Percentiles rank a stretch among this genome's conserved stretches.
Evolutionary conservation across 495 filamentous ascomycete species (phyloP).

Genomic region (Annulohypoxylon maeteangense): DNA sequence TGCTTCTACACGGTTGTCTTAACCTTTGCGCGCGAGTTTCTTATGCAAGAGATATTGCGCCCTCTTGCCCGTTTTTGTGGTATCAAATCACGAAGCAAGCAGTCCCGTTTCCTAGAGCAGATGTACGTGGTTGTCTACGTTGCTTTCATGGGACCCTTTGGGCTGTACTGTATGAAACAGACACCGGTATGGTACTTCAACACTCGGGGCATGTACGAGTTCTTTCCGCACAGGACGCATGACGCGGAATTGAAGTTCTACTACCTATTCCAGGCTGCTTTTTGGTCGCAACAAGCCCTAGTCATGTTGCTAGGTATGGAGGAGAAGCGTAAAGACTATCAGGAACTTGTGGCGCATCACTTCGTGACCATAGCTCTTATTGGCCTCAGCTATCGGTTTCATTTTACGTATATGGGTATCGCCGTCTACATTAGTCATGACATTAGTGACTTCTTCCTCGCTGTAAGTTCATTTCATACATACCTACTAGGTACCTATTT

Average conservation of each 20-base stretch:
- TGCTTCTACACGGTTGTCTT: slow-evolving; percentile 90
- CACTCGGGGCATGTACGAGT: slow-evolving; percentile 87
- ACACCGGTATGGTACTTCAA: slow-evolving; percentile 98
- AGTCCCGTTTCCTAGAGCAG: slow-evolving; percentile 94
- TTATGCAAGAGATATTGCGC: slow-evolving; percentile 90
- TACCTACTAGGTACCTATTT: too few relatives aligned
- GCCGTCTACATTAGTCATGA: slow-evolving; percentile 96
- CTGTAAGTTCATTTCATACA: slow-evolving; percentile 68
- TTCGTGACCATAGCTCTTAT: slow-evolving; percentile 89
- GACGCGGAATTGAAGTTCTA: slow-evolving; percentile 89
- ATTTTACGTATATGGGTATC: slow-evolving; percentile 96
- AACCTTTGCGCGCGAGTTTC: slow-evolving; percentile 92
- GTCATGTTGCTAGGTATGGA: slow-evolving; percentile 90
- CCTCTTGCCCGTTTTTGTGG: slow-evolving; percentile 76
- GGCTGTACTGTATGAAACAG: slow-evolving; percentile 88
- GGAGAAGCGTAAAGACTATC: slow-evolving; percentile 94
- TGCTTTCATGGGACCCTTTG: slow-evolving; percentile 80
- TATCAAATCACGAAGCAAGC: slow-evolving; percentile 78
- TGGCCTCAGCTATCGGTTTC: slow-evolving; percentile 88
- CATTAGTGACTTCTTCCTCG: slow-evolving; percentile 94
- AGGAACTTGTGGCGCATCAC: slow-evolving; percentile 90
- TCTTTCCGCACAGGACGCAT: slow-evolving; percentile 86
- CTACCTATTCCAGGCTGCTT: slow-evolving; percentile 92
- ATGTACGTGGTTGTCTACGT: slow-evolving; percentile 95
- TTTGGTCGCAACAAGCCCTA: slow-evolving; percentile 94